A percentile compares a stretch with the other conserved stretches of the same genome.
Conservation (phyloP, 2,329 filamentous ascomycete genomes). For the Cladosporium sp. region DNA sequence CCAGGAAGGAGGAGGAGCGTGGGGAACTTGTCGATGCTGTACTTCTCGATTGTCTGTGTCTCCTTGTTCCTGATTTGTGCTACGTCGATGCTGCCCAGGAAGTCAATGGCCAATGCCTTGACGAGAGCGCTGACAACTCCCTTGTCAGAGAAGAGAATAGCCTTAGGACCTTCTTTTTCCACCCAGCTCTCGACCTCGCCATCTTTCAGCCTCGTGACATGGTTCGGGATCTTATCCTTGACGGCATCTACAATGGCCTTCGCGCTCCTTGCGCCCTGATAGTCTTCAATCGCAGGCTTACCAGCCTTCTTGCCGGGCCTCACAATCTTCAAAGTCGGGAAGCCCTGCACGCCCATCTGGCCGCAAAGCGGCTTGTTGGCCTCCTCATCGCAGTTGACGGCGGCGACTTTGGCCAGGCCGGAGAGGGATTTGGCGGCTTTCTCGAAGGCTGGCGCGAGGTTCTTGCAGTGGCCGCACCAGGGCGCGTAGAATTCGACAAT, state of each 20-base stretch:
- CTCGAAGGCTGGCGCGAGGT: slow-evolving; percentile 91
- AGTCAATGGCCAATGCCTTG: slow-evolving; percentile 84
- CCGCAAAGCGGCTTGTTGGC: slow-evolving; percentile 84
- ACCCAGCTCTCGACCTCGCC: slow-evolving; percentile 72
- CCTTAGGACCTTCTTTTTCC: slow-evolving; percentile 69
- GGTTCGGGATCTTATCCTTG: slow-evolving; percentile 82
- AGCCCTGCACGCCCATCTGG: slow-evolving; percentile 82
- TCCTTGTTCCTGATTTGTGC: slow-evolving; percentile 84
- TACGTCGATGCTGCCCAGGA: slow-evolving; percentile 70
- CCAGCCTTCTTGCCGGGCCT: slow-evolving; percentile 75
- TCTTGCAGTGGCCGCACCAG: slow-evolving; percentile 97
- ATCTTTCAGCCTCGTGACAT: slow-evolving; percentile 76
- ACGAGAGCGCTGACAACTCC: slow-evolving; percentile 78
- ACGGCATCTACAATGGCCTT: slow-evolving; percentile 84
- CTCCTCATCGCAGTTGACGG: slow-evolving; percentile 92
- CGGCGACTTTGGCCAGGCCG: slow-evolving; percentile 91
- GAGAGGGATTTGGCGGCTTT: slow-evolving; percentile 84
- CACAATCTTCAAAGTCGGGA: slow-evolving; percentile 93
- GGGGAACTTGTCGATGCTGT: slow-evolving; percentile 73
- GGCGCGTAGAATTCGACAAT: slow-evolving; percentile 75
- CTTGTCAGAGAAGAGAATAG: slow-evolving; percentile 90
- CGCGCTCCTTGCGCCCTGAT: slow-evolving; percentile 77
- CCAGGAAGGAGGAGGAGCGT: slow-evolving; percentile 74
- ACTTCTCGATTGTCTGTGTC: slow-evolving; percentile 63
- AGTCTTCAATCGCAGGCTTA: slow-evolving; percentile 81